Percentiles rank a stretch among this genome's conserved stretches.
These are phyloP conservation scores for Globisporangium cystogenes DNA, from an alignment of 352 stramenopile genomes.

Conservation along the genomic window DNA sequence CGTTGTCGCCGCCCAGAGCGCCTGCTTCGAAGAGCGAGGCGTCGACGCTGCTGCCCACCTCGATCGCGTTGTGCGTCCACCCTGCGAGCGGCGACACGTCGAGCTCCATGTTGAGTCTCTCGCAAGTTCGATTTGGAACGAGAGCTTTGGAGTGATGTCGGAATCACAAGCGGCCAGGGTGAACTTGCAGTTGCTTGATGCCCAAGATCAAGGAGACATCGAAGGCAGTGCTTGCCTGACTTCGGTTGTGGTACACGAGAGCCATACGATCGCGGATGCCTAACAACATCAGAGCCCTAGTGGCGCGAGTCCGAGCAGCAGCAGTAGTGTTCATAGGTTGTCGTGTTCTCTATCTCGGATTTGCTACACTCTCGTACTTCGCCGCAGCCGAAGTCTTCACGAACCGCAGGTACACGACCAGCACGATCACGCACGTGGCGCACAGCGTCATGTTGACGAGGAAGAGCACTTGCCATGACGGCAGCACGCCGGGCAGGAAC, in stretches of 20 bases:
- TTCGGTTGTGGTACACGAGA: too few relatives aligned
- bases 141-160: not conserved
- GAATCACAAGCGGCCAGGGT: too few relatives aligned
- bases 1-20: slow-evolving; percentile 2
- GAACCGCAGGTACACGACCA: slow-evolving; percentile 16
- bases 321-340: too few relatives aligned
- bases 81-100: slow-evolving; percentile 28
- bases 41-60: slow-evolving; percentile 8
- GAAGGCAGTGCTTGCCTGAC: too few relatives aligned
- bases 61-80: slow-evolving; percentile 19
- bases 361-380: slow-evolving; percentile 11
- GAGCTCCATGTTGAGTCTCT: slow-evolving; percentile 26
- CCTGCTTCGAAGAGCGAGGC: slow-evolving; percentile 9
- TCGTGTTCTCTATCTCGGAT: slow-evolving; percentile 1
- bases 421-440: slow-evolving; percentile 28
- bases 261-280: too few relatives aligned
- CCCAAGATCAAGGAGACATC: too few relatives aligned
- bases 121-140: not conserved
- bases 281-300: too few relatives aligned
- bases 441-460: slow-evolving; percentile 39
- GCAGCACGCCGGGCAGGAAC: slow-evolving; percentile 44
- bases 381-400: not conserved
- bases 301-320: too few relatives aligned
- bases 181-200: too few relatives aligned
- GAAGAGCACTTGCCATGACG: slow-evolving; percentile 39